Conservation (phyloP, 1,139 yeast species). For the Yamadazyma jaroonii region DNA sequence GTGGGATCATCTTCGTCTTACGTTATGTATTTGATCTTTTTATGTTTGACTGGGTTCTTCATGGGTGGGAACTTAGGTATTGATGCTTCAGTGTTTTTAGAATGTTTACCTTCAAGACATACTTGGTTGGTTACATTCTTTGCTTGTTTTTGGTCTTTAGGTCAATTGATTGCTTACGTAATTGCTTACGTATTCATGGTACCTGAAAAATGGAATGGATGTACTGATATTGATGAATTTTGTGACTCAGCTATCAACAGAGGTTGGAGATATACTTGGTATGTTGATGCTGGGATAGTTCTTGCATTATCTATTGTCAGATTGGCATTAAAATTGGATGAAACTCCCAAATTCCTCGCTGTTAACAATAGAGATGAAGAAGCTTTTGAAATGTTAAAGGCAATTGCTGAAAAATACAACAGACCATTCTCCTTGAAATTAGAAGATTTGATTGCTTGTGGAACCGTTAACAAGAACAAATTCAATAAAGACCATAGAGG, state of each 20-base stretch:
- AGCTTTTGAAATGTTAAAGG: constrained; percentile 26
- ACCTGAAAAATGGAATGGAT: constrained; percentile 21
- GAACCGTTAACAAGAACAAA: constrained; percentile 20
- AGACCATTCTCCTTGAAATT: constrained; percentile 27
- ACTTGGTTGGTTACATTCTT: constrained; percentile 26
- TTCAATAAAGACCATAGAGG: constrained; percentile 18
- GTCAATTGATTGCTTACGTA: constrained; percentile 31
- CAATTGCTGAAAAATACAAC: constrained; percentile 28
- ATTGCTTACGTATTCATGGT: constrained; percentile 31
- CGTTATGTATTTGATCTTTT: constrained; percentile 26
- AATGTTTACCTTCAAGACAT: constrained; percentile 21
- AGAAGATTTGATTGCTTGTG: constrained; percentile 27
- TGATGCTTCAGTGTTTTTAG: constrained; percentile 28
- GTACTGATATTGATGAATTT: constrained; percentile 22
- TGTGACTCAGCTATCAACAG: constrained; percentile 30
- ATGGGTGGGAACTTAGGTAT: constrained; percentile 32
- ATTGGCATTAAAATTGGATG: constrained; percentile 26
- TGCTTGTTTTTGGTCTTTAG: constrained; percentile 38
- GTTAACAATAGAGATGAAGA: constrained; percentile 34
- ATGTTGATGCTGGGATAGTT: constrained; percentile 31
- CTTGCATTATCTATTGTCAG: constrained; percentile 27
- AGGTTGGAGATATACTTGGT: constrained; percentile 39
- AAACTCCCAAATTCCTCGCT: constrained; percentile 35
- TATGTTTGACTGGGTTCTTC: constrained; percentile 21
- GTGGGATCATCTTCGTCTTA: constrained; percentile 28